Percentiles rank a stretch among this genome's conserved stretches.
Evolutionary conservation across 257 asterid genomes (phyloP).

Genomic region (Penstemon eatonii): DNA sequence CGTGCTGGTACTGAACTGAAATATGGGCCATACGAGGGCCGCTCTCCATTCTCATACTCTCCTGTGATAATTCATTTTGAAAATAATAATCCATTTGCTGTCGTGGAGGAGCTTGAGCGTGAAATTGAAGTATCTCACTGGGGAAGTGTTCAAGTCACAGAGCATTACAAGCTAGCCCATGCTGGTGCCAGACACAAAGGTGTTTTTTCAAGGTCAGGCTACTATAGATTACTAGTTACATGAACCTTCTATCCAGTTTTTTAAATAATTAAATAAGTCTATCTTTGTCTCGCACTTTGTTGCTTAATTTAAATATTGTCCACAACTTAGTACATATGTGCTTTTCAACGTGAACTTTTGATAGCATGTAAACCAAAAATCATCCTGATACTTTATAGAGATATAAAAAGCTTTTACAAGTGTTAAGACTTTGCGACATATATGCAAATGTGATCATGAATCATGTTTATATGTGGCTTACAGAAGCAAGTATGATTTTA

Average conservation of each 20-base stretch:
- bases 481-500: slow-evolving; percentile 10
- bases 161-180: slow-evolving; percentile 77
- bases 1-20: slow-evolving; percentile 71
- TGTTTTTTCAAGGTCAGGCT: slow-evolving; percentile 83
- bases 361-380: not conserved
- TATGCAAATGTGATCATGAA: not conserved
- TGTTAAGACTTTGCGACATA: not conserved
- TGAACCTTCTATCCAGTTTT: slow-evolving; percentile 1
- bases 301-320: not conserved
- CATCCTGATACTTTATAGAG: not conserved
- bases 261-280: not conserved
- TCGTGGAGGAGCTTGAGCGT: slow-evolving; percentile 98
- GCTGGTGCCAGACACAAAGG: slow-evolving; percentile 96
- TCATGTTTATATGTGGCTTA: slow-evolving; percentile 14
- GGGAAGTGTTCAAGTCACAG: slow-evolving; percentile 94
- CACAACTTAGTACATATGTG: not conserved
- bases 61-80: slow-evolving; percentile 81
- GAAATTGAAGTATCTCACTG: slow-evolving; percentile 97
- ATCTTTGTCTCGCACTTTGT: not conserved
- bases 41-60: slow-evolving; percentile 59
- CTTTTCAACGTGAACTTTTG: not conserved
- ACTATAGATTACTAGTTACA: slow-evolving; percentile 11
- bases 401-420: slow-evolving; percentile 2
- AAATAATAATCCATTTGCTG: slow-evolving; percentile 90
- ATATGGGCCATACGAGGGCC: slow-evolving; percentile 83